Conservation (phyloP, 768 basidiomycete species). For the Mycena belliarum region DNA sequence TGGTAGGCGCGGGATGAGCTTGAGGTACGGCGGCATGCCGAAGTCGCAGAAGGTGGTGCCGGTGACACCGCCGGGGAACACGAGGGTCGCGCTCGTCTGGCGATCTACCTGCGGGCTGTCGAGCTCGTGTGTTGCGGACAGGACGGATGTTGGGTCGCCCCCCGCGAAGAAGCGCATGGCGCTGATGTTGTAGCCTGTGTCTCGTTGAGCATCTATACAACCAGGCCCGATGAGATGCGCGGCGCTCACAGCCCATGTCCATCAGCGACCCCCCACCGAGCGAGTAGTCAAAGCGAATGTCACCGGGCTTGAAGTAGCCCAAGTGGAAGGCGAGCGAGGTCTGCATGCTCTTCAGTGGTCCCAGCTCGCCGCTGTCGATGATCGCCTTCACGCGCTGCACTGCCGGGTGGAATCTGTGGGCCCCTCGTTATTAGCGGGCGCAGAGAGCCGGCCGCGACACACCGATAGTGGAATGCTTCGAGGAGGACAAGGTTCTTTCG, state of each 20-base stretch:
- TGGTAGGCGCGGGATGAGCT: slow-evolving; percentile 40
- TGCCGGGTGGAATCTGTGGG: slow-evolving; percentile 56
- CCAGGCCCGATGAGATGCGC: too few species aligned
- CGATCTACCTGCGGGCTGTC: slow-evolving; percentile 32
- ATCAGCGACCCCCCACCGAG: not conserved
- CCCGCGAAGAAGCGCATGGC: slow-evolving; percentile 49
- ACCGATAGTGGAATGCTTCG: slow-evolving; percentile 61
- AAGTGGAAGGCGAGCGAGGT: slow-evolving; percentile 40
- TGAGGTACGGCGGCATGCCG: slow-evolving; percentile 28
- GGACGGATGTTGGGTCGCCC: slow-evolving; percentile 42
- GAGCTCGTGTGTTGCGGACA: slow-evolving; percentile 34
- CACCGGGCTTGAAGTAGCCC: not conserved
- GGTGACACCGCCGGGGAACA: slow-evolving; percentile 35
- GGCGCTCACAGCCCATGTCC: not conserved
- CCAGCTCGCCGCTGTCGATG: slow-evolving; percentile 58
- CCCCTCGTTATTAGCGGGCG: too few species aligned
- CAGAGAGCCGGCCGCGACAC: too few species aligned
- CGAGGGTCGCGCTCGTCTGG: slow-evolving; percentile 30
- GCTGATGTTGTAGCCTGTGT: slow-evolving; percentile 49
- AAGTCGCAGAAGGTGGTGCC: slow-evolving; percentile 39
- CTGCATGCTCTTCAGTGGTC: slow-evolving; percentile 46
- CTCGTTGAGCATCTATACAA: too few species aligned
- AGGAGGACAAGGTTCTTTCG: slow-evolving; percentile 53
- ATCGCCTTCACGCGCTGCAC: slow-evolving; percentile 56
- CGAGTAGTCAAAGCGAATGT: slow-evolving; percentile 43